Evolutionary conservation across 2,329 filamentous ascomycete species (phyloP).

Genomic region (Botrytis galanthina): DNA sequence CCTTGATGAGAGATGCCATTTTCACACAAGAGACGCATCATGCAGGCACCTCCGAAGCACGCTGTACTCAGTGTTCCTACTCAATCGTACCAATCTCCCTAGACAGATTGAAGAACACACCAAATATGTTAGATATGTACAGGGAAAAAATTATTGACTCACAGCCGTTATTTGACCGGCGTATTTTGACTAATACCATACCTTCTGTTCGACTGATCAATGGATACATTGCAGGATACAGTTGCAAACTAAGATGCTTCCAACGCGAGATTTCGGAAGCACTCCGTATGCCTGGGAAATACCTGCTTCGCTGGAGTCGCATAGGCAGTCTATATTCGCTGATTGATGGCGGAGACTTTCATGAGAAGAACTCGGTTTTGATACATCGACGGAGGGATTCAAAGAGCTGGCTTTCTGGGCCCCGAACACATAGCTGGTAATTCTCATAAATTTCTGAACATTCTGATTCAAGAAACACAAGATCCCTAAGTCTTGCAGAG

Average conservation of each 20-base stretch:
- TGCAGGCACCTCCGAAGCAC: background rate
- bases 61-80: background rate
- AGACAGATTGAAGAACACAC: background rate
- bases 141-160: conserved; percentile 34
- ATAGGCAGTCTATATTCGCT: conserved; percentile 24
- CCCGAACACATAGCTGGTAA: background rate
- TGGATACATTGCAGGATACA: conserved; percentile 53
- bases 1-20: background rate
- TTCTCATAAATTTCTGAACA: background rate
- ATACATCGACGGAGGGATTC: conserved; percentile 26
- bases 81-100: background rate
- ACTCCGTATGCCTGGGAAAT: conserved; percentile 41
- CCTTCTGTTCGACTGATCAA: conserved; percentile 44
- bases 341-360: conserved; percentile 24
- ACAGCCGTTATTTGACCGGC: conserved; percentile 45
- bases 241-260: conserved; percentile 28
- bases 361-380: conserved; percentile 26
- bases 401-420: conserved; percentile 39
- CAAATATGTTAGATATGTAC: background rate
- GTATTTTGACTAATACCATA: conserved; percentile 48
- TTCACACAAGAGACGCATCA: background rate
- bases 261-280: conserved; percentile 35
- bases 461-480: conserved; percentile 40
- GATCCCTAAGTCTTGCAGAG: conserved; percentile 29
- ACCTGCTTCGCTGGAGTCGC: conserved; percentile 36